These are phyloP conservation scores for Monilinia polystroma DNA, from an alignment of 2,329 filamentous ascomycete genomes.

Conservation along the genomic window DNA sequence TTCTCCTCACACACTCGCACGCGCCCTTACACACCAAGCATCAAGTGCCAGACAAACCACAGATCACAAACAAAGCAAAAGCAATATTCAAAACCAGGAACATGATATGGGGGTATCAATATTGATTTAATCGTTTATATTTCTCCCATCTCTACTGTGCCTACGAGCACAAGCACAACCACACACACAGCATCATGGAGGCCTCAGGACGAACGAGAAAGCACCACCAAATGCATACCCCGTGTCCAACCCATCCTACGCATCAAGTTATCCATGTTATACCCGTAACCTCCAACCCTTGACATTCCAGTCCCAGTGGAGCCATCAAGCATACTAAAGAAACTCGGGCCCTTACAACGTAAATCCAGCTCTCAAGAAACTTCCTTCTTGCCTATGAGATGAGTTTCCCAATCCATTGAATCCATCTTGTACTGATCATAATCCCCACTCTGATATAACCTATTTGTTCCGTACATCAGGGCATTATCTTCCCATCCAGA, in stretches of 20 bases:
- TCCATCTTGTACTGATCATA: constrained; percentile 4
- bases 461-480: neutral
- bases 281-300: neutral
- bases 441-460: neutral
- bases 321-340: neutral
- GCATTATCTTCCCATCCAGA: neutral
- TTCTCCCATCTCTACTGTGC: neutral
- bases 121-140: neutral
- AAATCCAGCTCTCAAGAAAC: neutral
- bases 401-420: neutral
- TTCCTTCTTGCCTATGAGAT: neutral
- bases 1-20: too few relatives aligned
- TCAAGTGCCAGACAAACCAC: too few relatives aligned
- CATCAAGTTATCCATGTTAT: neutral
- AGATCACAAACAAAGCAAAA: too few relatives aligned
- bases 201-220: too few relatives aligned
- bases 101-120: constrained; percentile 2
- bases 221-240: too few relatives aligned
- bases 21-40: too few relatives aligned
- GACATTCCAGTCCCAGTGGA: neutral
- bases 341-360: neutral
- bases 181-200: too few relatives aligned
- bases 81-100: too few relatives aligned
- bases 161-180: too few relatives aligned
- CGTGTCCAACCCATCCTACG: neutral